These are phyloP conservation scores for Xylaria curta DNA, from an alignment of 495 filamentous ascomycete species.

Conservation along the genomic window DNA sequence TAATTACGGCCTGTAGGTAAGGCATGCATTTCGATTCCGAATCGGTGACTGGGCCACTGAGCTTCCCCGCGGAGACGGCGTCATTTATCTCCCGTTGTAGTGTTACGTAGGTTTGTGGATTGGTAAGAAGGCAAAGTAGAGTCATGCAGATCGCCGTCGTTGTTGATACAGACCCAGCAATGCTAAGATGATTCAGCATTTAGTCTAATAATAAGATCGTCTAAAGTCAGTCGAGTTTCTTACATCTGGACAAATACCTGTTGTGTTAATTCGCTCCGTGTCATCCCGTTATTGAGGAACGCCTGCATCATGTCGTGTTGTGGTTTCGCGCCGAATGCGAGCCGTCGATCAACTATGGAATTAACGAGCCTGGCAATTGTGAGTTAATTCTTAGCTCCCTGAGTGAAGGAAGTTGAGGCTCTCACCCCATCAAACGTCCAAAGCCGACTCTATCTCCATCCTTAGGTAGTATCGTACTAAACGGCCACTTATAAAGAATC, in stretches of 20 bases:
- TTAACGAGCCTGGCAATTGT: constrained; percentile 27
- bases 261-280: constrained; percentile 26
- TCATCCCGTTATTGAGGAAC: constrained; percentile 27
- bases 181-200: constrained; percentile 5
- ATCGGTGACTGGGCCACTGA: constrained; percentile 43
- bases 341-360: constrained; percentile 29
- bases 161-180: constrained; percentile 68
- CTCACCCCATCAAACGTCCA: constrained; percentile 38
- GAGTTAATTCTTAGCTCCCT: background rate
- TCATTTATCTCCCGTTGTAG: constrained; percentile 62
- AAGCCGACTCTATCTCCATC: constrained; percentile 37
- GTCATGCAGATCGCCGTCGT: constrained; percentile 62
- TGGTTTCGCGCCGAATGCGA: constrained; percentile 25
- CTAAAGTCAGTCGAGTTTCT: background rate
- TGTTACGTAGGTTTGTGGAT: constrained; percentile 52
- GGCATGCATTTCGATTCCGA: constrained; percentile 48
- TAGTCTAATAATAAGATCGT: background rate
- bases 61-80: constrained; percentile 36
- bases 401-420: background rate
- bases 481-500: constrained; percentile 30
- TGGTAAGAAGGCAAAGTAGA: constrained; percentile 56
- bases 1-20: constrained; percentile 54
- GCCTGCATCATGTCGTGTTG: constrained; percentile 31
- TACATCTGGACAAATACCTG: constrained; percentile 31
- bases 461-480: constrained; percentile 29